These are phyloP conservation scores for Xenoacremonium recifei DNA, from an alignment of 2,329 filamentous ascomycete genomes.

Conservation along the genomic window DNA sequence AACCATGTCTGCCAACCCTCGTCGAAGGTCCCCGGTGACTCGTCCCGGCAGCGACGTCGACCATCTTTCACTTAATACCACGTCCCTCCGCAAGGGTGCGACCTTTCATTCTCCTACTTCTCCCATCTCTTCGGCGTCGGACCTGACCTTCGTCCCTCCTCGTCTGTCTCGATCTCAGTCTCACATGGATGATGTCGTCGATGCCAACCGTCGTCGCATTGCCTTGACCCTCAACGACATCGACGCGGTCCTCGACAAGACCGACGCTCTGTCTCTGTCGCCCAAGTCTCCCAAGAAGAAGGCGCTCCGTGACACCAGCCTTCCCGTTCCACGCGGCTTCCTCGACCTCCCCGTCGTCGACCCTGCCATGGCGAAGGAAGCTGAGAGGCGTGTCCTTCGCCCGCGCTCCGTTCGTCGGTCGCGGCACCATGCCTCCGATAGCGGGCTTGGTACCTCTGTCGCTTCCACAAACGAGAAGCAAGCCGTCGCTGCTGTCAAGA, in stretches of 20 bases:
- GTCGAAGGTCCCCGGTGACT: constrained; percentile 45
- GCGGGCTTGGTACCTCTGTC: constrained; percentile 82
- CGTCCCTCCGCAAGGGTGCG: constrained; percentile 64
- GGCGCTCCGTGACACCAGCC: constrained; percentile 52
- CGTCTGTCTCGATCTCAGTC: constrained; percentile 67
- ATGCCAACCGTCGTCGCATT: constrained; percentile 67
- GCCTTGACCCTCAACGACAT: constrained; percentile 64
- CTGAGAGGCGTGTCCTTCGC: constrained; percentile 50
- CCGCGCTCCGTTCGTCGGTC: constrained; percentile 55
- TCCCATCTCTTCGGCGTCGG: constrained; percentile 37
- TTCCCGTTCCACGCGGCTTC: constrained; percentile 59
- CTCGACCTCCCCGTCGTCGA: constrained; percentile 55
- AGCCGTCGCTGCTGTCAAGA: constrained; percentile 41
- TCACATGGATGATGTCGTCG: constrained; percentile 68
- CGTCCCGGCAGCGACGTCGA: constrained; percentile 33
- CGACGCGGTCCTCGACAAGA: constrained; percentile 57
- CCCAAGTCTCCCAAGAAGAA: constrained; percentile 29
- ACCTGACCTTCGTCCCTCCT: constrained; percentile 48
- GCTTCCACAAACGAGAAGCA: constrained; percentile 57
- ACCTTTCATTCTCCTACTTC: constrained; percentile 60
- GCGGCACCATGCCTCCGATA: constrained; percentile 77
- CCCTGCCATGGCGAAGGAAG: constrained; percentile 44
- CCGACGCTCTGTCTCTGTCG: constrained; percentile 39
- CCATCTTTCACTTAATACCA: constrained; percentile 35
- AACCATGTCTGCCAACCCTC: constrained; percentile 49